A percentile compares a stretch with the other conserved stretches of the same genome.
These are phyloP conservation scores for Cryptococcus hybrid DNA, from an alignment of 1,284 basidiomycete genomes.

Conservation along the genomic window DNA sequence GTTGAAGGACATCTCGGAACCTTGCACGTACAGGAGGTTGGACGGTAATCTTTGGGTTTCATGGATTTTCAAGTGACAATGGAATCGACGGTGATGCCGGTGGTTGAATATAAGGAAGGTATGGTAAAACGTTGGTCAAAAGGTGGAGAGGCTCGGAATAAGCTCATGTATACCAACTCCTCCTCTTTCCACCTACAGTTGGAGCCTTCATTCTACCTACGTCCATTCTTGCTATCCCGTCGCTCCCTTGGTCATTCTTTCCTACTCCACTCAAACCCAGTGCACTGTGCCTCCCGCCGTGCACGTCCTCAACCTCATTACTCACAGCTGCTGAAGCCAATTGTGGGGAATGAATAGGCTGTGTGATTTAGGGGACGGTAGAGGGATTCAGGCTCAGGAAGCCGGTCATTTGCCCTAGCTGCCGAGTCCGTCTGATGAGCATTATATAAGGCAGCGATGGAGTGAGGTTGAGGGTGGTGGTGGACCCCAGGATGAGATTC, in stretches of 20 bases:
- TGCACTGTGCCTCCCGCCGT: constrained; percentile 24
- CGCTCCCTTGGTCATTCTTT: constrained; percentile 1
- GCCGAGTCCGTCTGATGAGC: constrained; percentile 8
- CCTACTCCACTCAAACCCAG: constrained; percentile 29
- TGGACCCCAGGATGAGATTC: not conserved
- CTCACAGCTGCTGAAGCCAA: constrained; percentile 21
- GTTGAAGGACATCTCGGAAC: not conserved
- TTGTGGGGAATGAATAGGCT: constrained; percentile 23
- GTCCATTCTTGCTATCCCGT: not conserved
- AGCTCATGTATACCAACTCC: constrained; percentile 24
- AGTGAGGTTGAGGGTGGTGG: constrained; percentile 11
- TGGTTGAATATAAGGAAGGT: not conserved
- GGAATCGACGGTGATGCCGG: not conserved
- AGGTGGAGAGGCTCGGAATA: constrained; percentile 3
- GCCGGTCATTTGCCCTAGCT: constrained; percentile 2
- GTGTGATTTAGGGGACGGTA: constrained; percentile 22
- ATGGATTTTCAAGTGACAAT: not conserved
- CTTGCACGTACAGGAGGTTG: constrained; percentile 35
- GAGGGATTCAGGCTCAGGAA: constrained; percentile 13
- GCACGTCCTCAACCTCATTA: constrained; percentile 21
- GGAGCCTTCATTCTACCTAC: constrained; percentile 21
- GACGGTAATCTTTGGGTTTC: constrained; percentile 26
- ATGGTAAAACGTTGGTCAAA: not conserved
- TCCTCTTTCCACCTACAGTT: constrained; percentile 30
- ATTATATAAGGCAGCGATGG: constrained; percentile 9